Evolutionary conservation across 768 basidiomycete genomes (phyloP).

Genomic region (Leccinum longicurvipes): DNA sequence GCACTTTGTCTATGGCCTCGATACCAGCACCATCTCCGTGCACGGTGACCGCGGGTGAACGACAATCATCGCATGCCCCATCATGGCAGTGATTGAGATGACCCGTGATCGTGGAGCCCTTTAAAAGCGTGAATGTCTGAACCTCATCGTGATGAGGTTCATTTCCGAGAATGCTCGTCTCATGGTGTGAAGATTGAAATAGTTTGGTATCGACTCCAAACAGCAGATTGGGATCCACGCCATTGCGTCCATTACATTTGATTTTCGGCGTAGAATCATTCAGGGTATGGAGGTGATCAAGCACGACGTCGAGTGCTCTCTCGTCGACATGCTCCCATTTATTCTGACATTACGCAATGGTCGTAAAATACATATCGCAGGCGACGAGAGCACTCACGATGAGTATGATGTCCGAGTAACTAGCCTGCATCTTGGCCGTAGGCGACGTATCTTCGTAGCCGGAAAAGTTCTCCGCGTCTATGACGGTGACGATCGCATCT

Average conservation of each 20-base stretch:
- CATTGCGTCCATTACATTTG: slow-evolving; percentile 56
- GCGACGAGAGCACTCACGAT: slow-evolving; percentile 49
- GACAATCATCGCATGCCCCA: slow-evolving; percentile 3
- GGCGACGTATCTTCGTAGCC: slow-evolving; percentile 93
- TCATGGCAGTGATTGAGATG: slow-evolving; percentile 17
- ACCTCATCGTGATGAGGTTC: slow-evolving; percentile 76
- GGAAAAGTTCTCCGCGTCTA: slow-evolving; percentile 87
- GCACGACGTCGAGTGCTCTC: slow-evolving; percentile 71
- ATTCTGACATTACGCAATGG: slow-evolving; percentile 46
- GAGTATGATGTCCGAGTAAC: slow-evolving; percentile 88
- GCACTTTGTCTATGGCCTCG: slow-evolving; percentile 33
- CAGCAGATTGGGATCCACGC: slow-evolving; percentile 73
- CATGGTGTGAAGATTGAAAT: slow-evolving; percentile 37
- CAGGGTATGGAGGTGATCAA: slow-evolving; percentile 85
- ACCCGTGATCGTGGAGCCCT: slow-evolving; percentile 34
- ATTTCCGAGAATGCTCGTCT: slow-evolving; percentile 7
- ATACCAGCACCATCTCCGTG: slow-evolving; percentile 8
- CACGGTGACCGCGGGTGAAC: neutral
- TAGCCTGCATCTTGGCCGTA: slow-evolving; percentile 92
- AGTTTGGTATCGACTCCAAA: slow-evolving; percentile 90
- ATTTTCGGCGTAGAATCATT: slow-evolving; percentile 91
- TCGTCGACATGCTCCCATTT: slow-evolving; percentile 89
- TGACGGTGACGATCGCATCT: slow-evolving; percentile 88
- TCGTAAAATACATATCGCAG: slow-evolving; percentile 3
- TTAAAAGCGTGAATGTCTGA: slow-evolving; percentile 67